A percentile compares a stretch with the other conserved stretches of the same genome.
Conservation (phyloP, 805 yeast species). For the Myxozyma geophila region DNA sequence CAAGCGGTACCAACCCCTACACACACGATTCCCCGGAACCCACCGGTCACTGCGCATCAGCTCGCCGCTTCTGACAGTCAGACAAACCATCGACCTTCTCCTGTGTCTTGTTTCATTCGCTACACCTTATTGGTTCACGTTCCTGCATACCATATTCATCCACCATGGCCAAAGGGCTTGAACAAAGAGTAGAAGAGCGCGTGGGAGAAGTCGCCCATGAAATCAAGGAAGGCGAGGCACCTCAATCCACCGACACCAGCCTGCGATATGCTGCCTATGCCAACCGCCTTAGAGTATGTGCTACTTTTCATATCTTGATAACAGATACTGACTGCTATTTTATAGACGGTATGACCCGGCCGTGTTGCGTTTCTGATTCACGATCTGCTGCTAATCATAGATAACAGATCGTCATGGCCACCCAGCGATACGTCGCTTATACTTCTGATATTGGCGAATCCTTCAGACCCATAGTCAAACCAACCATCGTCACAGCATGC, state of each 20-base stretch:
- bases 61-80: too few relatives aligned
- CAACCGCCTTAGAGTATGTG: slow-evolving; percentile 60
- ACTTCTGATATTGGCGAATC: slow-evolving; percentile 88
- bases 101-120: not conserved
- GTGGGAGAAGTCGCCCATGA: slow-evolving; percentile 31
- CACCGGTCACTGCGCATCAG: not conserved
- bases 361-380: not conserved
- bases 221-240: slow-evolving; percentile 40
- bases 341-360: slow-evolving; percentile 13
- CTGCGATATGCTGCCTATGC: slow-evolving; percentile 85
- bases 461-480: slow-evolving; percentile 80
- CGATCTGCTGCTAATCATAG: not conserved
- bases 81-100: not conserved
- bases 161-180: slow-evolving; percentile 20
- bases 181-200: slow-evolving; percentile 23
- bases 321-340: not conserved
- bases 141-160: not conserved
- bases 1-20: slow-evolving; percentile 1
- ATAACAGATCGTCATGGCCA: slow-evolving; percentile 60
- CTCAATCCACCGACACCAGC: slow-evolving; percentile 53
- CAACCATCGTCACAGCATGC: slow-evolving; percentile 63
- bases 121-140: not conserved
- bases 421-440: slow-evolving; percentile 83
- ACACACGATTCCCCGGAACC: not conserved
- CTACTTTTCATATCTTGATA: not conserved